Evolutionary conservation across 2,329 filamentous ascomycete genomes (phyloP).

Genomic region (Alternaria triticimaculans): DNA sequence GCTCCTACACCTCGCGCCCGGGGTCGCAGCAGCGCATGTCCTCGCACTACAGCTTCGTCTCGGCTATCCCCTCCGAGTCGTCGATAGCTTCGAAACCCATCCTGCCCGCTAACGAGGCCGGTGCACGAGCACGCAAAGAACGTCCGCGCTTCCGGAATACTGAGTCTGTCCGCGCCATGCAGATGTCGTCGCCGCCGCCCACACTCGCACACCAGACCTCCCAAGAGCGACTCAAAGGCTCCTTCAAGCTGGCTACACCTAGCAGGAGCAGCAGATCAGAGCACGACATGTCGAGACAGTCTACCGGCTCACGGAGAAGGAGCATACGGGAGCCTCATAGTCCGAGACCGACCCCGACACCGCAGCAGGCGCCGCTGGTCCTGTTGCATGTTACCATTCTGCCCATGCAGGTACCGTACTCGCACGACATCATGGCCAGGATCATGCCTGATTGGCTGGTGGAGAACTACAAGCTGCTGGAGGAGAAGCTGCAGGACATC

Average conservation of each 20-base stretch:
- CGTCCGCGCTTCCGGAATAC: constrained; percentile 73
- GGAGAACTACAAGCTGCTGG: constrained; percentile 70
- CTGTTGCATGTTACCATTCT: constrained; percentile 79
- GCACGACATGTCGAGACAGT: constrained; percentile 36
- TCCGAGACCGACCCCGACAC: constrained; percentile 36
- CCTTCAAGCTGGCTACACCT: constrained; percentile 43
- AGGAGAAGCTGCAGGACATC: constrained; percentile 74
- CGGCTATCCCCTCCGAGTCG: constrained; percentile 47
- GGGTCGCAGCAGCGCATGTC: constrained; percentile 30
- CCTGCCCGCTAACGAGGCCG: constrained; percentile 33
- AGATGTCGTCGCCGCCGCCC: constrained; percentile 69
- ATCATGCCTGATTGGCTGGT: constrained; percentile 59
- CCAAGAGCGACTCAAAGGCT: constrained; percentile 39
- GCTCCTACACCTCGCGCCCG: constrained; percentile 43
- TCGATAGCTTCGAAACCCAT: constrained; percentile 44
- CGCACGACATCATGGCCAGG: constrained; percentile 56
- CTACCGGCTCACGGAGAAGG: constrained; percentile 34
- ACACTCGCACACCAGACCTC: constrained; percentile 37
- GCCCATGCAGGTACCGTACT: constrained; percentile 70
- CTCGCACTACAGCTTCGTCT: constrained; percentile 46
- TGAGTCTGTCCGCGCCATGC: constrained; percentile 72
- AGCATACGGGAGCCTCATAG: constrained; percentile 37
- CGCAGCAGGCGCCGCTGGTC: constrained; percentile 70
- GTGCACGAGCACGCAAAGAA: constrained; percentile 60
- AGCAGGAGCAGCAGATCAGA: constrained; percentile 41